These are phyloP conservation scores for Saccharomycodes ludwigii DNA, from an alignment of 805 yeast genomes.

Conservation along the genomic window DNA sequence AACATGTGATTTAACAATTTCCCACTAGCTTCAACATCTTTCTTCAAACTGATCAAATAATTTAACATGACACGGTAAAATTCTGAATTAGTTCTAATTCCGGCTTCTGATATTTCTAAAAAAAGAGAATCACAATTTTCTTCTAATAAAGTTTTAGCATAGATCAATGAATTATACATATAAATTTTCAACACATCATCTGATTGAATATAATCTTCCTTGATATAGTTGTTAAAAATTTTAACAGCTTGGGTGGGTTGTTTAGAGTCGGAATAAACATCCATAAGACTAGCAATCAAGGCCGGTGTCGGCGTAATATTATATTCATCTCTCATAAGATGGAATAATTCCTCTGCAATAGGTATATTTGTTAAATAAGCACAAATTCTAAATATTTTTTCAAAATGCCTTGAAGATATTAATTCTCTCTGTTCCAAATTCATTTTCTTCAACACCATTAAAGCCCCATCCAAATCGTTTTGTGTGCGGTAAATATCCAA, in stretches of 20 bases:
- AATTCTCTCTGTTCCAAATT: too few relatives aligned
- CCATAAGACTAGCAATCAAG: constrained; percentile 17
- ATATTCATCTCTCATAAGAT: constrained; percentile 19
- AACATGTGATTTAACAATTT: constrained; percentile 12
- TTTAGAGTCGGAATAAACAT: constrained; percentile 16
- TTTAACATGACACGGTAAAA: constrained; percentile 15
- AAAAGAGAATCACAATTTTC: constrained; percentile 13
- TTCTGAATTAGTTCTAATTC: constrained; percentile 11
- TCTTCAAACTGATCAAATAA: constrained; percentile 10
- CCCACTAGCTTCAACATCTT: constrained; percentile 15
- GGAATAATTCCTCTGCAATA: constrained; percentile 20
- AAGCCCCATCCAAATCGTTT: constrained; percentile 19
- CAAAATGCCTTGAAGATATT: constrained; percentile 16
- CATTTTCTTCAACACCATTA: constrained; percentile 20
- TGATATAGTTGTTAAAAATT: constrained; percentile 12
- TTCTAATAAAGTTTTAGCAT: too few relatives aligned
- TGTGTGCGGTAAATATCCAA: constrained; percentile 16
- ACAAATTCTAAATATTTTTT: constrained; percentile 17
- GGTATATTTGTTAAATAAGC: constrained; percentile 15
- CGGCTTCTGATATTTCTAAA: constrained; percentile 7
- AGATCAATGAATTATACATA: constrained; percentile 12
- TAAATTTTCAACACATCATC: too few relatives aligned
- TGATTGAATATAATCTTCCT: constrained; percentile 11
- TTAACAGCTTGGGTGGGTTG: constrained; percentile 12
- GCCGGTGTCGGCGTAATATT: constrained; percentile 17